Evolutionary conservation across 495 filamentous ascomycete genomes (phyloP).

Genomic region (Filosporella fistucella): DNA sequence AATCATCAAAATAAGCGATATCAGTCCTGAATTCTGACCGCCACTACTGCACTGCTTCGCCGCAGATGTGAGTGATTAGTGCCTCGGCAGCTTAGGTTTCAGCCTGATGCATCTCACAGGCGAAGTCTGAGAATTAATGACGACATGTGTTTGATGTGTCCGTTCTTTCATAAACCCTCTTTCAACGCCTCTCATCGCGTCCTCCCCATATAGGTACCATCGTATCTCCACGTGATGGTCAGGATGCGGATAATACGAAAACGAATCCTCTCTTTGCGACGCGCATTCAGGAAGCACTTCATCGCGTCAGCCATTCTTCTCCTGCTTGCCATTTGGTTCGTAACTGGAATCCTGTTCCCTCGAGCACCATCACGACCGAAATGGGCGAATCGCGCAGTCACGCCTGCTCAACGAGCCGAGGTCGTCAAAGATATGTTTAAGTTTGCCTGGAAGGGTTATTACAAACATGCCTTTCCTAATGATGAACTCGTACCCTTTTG

Average conservation of each 20-base stretch:
- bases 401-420: background rate
- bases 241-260: background rate
- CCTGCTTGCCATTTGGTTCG: background rate
- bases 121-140: too few relatives aligned
- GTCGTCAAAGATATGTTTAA: constrained; percentile 2
- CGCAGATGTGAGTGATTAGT: too few relatives aligned
- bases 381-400: background rate
- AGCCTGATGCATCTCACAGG: too few relatives aligned
- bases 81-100: too few relatives aligned
- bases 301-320: background rate
- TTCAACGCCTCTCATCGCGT: background rate
- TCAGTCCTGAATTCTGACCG: too few relatives aligned
- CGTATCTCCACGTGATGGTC: constrained; percentile 1
- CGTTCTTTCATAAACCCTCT: background rate
- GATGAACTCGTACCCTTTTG: background rate
- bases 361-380: background rate
- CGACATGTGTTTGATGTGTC: background rate
- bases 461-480: background rate
- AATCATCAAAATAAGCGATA: too few relatives aligned
- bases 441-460: constrained; percentile 2
- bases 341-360: constrained; percentile 1
- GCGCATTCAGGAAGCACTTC: background rate
- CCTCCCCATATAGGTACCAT: background rate
- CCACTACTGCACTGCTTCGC: too few relatives aligned
- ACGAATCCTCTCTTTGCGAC: background rate